These are phyloP conservation scores for Oidiodendron maius DNA, from an alignment of 495 filamentous ascomycete species.

Conservation along the genomic window DNA sequence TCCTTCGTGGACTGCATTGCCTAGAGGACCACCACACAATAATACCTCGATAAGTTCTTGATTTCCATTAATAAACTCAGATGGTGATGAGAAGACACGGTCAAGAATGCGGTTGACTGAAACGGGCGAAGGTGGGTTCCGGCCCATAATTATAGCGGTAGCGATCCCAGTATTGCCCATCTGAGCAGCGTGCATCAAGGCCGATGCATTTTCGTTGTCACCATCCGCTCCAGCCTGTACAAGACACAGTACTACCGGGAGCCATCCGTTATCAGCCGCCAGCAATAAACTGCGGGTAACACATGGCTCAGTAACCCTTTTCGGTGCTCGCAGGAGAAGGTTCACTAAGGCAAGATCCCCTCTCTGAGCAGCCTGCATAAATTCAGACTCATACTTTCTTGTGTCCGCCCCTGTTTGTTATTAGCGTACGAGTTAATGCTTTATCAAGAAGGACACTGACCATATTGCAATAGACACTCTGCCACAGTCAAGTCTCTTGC, in stretches of 20 bases:
- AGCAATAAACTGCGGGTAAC: background rate
- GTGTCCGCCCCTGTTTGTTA: background rate
- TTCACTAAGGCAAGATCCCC: background rate
- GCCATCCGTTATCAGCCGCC: background rate
- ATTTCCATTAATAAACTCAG: background rate
- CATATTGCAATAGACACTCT: background rate
- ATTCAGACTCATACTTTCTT: background rate
- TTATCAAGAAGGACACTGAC: background rate
- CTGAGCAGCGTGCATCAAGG: background rate
- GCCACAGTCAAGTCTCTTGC: background rate
- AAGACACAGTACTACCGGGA: background rate
- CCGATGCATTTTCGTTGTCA: background rate
- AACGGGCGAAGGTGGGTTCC: background rate
- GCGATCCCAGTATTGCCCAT: background rate
- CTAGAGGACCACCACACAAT: background rate
- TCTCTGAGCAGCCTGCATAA: background rate
- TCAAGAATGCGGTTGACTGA: background rate
- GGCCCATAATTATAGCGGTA: background rate
- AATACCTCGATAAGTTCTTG: background rate
- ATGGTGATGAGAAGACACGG: background rate
- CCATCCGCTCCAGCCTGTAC: background rate
- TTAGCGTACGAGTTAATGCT: background rate
- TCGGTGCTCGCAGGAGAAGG: constrained; percentile 1
- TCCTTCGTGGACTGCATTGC: background rate
- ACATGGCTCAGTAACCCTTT: background rate